These are phyloP conservation scores for Saccharomyces hybrid DNA, from an alignment of 1,139 yeast genomes.

Conservation along the genomic window DNA sequence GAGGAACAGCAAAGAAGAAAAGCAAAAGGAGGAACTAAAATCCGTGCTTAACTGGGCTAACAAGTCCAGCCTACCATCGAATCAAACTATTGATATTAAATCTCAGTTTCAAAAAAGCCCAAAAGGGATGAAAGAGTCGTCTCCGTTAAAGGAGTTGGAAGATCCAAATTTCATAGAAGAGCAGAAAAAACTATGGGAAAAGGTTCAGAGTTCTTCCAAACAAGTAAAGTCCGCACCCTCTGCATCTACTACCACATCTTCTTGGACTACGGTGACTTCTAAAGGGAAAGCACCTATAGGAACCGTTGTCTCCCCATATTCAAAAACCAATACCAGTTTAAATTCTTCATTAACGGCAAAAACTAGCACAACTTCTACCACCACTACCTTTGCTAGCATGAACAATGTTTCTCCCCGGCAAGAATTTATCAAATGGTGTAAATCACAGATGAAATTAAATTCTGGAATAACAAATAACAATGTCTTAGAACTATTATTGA, in stretches of 20 bases:
- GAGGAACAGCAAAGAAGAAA: conserved; percentile 20
- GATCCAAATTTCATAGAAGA: conserved; percentile 5
- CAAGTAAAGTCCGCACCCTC: conserved; percentile 11
- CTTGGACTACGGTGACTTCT: conserved; percentile 4
- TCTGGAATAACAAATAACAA: conserved; percentile 70
- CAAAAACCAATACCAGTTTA: conserved; percentile 18
- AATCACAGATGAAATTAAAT: conserved; percentile 64
- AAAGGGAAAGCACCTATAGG: conserved; percentile 25
- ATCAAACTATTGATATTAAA: conserved; percentile 16
- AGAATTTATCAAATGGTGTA: conserved; percentile 82
- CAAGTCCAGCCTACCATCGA: conserved; percentile 11
- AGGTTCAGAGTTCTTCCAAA: conserved; percentile 6
- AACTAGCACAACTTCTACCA: conserved; percentile 14
- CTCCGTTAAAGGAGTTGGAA: conserved; percentile 15
- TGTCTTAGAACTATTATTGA: conserved; percentile 68
- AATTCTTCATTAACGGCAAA: conserved; percentile 29
- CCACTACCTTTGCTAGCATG: conserved; percentile 29
- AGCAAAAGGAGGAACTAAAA: conserved; percentile 16
- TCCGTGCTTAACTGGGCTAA: conserved; percentile 29
- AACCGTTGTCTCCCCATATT: conserved; percentile 35
- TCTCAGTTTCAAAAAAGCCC: conserved; percentile 11
- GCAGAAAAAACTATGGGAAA: conserved; percentile 5
- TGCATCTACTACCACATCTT: conserved; percentile 2
- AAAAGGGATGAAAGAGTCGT: conserved; percentile 6
- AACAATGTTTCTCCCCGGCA: conserved; percentile 38